Conservation (phyloP, 305 asterid genomes). For the Fraxinus paxiana region DNA sequence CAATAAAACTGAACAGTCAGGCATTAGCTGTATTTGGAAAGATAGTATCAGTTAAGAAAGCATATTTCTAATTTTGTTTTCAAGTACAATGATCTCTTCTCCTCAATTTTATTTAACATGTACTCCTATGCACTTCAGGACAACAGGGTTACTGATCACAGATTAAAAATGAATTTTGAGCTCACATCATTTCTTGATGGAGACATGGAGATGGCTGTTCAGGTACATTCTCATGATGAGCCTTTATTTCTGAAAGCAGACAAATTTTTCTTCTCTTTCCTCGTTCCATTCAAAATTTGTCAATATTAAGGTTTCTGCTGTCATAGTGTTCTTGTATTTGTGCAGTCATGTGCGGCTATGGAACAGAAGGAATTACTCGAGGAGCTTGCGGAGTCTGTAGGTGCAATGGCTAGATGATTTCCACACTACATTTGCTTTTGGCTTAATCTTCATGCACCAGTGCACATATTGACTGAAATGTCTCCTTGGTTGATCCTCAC, state of each 20-base stretch:
- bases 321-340: conserved; percentile 20
- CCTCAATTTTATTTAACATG: neutral
- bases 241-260: neutral
- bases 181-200: conserved; percentile 84
- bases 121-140: conserved; percentile 47
- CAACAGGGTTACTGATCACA: conserved; percentile 90
- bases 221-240: conserved; percentile 40
- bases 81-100: neutral
- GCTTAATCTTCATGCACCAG: neutral
- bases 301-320: conserved; percentile 10
- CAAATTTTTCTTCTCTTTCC: neutral
- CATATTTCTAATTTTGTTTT: neutral
- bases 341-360: conserved; percentile 81
- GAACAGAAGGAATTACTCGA: conserved; percentile 87
- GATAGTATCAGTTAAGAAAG: neutral
- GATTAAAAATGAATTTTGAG: conserved; percentile 84
- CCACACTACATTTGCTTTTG: neutral
- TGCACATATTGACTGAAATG: neutral
- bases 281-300: neutral
- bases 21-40: neutral
- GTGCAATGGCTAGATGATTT: conserved; percentile 39
- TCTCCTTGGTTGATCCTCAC: neutral
- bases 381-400: conserved; percentile 80
- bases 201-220: conserved; percentile 85
- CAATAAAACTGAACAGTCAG: neutral